Base-by-base conservation (phyloP, 768 basidiomycete species). In the Coprinellus micaceus region DNA sequence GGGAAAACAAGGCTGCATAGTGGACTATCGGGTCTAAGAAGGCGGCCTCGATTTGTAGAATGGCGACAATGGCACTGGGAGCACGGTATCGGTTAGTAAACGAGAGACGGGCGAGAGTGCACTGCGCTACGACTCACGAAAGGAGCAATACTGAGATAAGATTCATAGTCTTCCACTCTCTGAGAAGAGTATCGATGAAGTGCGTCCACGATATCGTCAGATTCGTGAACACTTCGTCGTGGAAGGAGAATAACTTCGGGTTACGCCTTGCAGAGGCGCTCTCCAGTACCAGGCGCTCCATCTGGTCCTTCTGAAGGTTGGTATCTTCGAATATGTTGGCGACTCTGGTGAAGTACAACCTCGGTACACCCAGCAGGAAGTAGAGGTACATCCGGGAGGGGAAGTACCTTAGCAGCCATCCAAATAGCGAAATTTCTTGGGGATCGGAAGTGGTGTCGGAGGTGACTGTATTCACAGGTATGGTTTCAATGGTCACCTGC, bases 1-100 rank as follows among this genome's bases (percentile, higher is more conserved):
- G 68, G 1, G 85, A 85, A 13, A 82, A 68, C 13, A 86, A 70
- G 0, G 83, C 82, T 0, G 80, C 67, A 25, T 80, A 84, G 54
- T 84, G 77, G 2, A 78, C 80, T 10, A 86, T 50, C 1, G 84
- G 81, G 61, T 85, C 82, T 5, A 65, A 63, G 1, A 76, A 74
- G 22, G 83, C 83, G 28, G 44, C 51, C 0, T 67, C 63, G n/a
- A 74, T 70, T 52, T 73, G 72, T 0, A 76, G 60, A 26, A 72
- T 67, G 1, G 69, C 69, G 22, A 73, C 58, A 46, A 75, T 70
- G 29, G 72, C 69, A 0, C 71, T 75, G n/a, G n/a, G n/a, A n/a
- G n/a, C n/a, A n/a, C n/a, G n/a, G n/a, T n/a, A n/a, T n/a, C n/a
- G n/a, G n/a, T n/a, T n/a, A n/a, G n/a, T n/a, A n/a, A n/a, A 30